These are phyloP conservation scores for Metschnikowia kunwiensis DNA, from an alignment of 805 yeast genomes.

Conservation along the genomic window DNA sequence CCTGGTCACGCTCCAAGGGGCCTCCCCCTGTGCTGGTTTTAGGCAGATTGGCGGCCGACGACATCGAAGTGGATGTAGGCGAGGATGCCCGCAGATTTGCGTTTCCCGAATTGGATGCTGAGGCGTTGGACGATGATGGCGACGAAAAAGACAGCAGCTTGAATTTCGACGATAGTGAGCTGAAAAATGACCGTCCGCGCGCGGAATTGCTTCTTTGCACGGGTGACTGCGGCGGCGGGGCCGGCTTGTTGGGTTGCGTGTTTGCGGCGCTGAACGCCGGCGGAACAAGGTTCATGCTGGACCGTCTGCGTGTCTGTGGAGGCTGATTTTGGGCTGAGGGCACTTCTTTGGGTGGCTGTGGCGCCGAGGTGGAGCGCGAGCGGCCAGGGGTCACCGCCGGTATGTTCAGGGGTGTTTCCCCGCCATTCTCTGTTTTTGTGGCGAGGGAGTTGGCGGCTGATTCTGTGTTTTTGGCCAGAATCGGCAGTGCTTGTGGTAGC, in stretches of 20 bases:
- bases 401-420: too few species aligned
- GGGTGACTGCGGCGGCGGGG: not conserved
- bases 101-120: not conserved
- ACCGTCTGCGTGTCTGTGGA: slow-evolving; percentile 11
- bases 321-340: not conserved
- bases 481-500: too few species aligned
- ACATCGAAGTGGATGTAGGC: slow-evolving; percentile 1
- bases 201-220: slow-evolving; percentile 12
- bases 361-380: slow-evolving; percentile 25
- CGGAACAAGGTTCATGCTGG: slow-evolving; percentile 8
- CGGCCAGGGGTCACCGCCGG: slow-evolving; percentile 11
- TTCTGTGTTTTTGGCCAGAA: too few species aligned
- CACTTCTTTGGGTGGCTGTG: slow-evolving; percentile 12
- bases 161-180: slow-evolving; percentile 41
- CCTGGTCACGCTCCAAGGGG: slow-evolving; percentile 16
- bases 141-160: slow-evolving; percentile 21
- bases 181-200: slow-evolving; percentile 26
- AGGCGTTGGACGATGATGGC: slow-evolving; percentile 1
- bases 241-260: not conserved
- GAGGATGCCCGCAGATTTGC: not conserved
- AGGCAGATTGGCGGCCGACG: slow-evolving; percentile 5
- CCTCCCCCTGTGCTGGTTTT: slow-evolving; percentile 2
- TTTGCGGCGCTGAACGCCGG: not conserved
- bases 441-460: too few species aligned
- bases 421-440: too few species aligned